A percentile compares a stretch with the other conserved stretches of the same genome.
Conservation (phyloP, 257 asterid genomes). For the Nicotiana obtusifolia region DNA sequence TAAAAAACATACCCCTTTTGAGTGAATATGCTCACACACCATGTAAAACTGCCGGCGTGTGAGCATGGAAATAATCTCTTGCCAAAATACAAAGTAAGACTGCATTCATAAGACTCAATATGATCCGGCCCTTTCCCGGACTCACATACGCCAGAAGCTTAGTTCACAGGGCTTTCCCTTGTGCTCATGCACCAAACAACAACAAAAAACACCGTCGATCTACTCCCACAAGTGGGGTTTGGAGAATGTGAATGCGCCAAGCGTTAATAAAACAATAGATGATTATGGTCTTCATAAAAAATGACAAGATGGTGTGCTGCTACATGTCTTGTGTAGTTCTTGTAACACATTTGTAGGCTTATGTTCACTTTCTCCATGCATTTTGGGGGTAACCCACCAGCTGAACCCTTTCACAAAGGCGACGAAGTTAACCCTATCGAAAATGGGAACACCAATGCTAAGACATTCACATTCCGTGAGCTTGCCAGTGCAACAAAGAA, state of each 20-base stretch:
- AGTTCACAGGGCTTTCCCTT: neutral
- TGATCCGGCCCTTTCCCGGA: neutral
- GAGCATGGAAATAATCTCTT: neutral
- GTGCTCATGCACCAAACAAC: neutral
- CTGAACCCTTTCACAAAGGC: conserved; percentile 1
- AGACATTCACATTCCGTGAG: conserved; percentile 23
- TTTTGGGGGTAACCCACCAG: neutral
- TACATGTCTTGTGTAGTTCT: neutral
- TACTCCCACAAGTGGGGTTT: no score
- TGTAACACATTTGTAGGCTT: neutral
- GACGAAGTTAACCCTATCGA: neutral
- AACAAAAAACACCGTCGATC: neutral
- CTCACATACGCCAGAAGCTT: neutral
- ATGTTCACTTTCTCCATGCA: neutral
- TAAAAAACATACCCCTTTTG: neutral
- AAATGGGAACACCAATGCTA: neutral
- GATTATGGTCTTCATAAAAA: neutral
- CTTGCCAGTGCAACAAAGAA: conserved; percentile 24
- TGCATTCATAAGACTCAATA: neutral
- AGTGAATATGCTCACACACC: neutral
- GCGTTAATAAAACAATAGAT: no score
- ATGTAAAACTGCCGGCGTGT: neutral
- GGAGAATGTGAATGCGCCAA: neutral
- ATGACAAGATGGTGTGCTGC: neutral
- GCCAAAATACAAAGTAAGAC: neutral